Conservation (phyloP, 208 protist species). For the Vickermania spadyakhi region DNA sequence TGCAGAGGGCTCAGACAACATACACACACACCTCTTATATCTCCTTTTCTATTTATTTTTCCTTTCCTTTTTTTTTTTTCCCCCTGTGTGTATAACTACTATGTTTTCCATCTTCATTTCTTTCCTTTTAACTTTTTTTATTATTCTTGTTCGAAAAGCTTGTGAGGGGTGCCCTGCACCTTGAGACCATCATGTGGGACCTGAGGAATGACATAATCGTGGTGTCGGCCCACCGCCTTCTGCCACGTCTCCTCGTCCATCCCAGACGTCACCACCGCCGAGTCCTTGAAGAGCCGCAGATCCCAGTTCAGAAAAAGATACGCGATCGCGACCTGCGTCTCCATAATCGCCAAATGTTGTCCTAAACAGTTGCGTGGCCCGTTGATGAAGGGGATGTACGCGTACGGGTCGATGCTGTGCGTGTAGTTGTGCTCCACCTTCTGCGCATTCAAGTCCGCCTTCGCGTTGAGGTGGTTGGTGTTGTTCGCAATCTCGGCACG, state of each 20-base stretch:
- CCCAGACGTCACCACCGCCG: constrained; percentile 1
- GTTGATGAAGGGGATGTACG: constrained; percentile 90
- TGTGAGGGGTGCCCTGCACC: constrained; percentile 29
- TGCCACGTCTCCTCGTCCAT: constrained; percentile 21
- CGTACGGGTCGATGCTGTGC: constrained; percentile 76
- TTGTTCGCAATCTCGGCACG: constrained; percentile 72
- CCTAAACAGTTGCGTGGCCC: constrained; percentile 90
- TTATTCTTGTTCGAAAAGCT: constrained; percentile 2
- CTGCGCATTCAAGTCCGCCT: background rate
- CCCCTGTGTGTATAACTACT: background rate
- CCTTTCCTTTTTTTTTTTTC: constrained; percentile 3
- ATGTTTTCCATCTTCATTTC: constrained; percentile 7
- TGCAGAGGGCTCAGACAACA: too few relatives aligned
- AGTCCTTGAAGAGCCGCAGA: constrained; percentile 37
- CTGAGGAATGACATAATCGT: constrained; percentile 76
- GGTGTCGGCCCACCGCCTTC: constrained; percentile 58
- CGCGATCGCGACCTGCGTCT: constrained; percentile 71
- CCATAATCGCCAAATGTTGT: constrained; percentile 85
- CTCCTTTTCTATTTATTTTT: constrained; percentile 1
- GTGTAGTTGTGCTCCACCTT: constrained; percentile 28
- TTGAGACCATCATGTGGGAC: constrained; percentile 75
- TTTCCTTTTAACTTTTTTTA: constrained; percentile 6
- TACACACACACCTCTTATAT: background rate
- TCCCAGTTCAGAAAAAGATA: constrained; percentile 75
- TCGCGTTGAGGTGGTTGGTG: constrained; percentile 33